phyloP scores from a whole-genome alignment of 108 stramenopile species.

The Cyclotella cryptica region DNA sequence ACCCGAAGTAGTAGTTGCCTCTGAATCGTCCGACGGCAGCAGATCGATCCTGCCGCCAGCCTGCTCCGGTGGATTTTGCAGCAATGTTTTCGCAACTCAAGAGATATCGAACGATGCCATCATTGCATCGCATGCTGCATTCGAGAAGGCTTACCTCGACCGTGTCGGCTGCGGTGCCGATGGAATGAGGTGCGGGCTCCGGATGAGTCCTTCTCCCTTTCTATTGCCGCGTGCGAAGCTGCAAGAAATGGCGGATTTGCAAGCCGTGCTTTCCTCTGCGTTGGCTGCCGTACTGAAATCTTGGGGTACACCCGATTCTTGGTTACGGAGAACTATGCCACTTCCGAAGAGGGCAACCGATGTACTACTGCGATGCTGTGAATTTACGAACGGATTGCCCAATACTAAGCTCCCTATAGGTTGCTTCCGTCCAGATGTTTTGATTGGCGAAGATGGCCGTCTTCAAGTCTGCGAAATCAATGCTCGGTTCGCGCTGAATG shows the following conservation, averaged over 20 bases:
- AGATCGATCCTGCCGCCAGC: neutral
- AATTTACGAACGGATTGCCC: neutral
- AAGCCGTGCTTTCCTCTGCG: neutral
- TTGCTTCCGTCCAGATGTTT: neutral
- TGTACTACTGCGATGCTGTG: neutral
- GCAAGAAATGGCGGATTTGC: neutral
- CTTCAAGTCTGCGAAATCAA: slow-evolving; percentile 1
- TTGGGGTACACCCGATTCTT: neutral
- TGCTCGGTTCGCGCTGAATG: neutral
- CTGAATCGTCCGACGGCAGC: too few relatives aligned
- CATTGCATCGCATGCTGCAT: neutral
- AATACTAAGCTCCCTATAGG: neutral
- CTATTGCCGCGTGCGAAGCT: neutral
- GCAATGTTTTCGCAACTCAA: neutral
- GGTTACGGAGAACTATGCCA: neutral
- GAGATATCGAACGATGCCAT: neutral
- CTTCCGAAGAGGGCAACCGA: neutral
- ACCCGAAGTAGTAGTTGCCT: too few relatives aligned
- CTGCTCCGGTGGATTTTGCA: slow-evolving; percentile 3
- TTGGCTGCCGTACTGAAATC: neutral
- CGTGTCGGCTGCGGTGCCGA: neutral
- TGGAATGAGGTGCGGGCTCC: neutral
- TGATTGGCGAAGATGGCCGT: neutral
- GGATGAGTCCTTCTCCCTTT: neutral
- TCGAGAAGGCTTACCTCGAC: neutral